Evolutionary conservation across 2,329 filamentous ascomycete genomes (phyloP).

Genomic region (Trichoderma lentiforme): DNA sequence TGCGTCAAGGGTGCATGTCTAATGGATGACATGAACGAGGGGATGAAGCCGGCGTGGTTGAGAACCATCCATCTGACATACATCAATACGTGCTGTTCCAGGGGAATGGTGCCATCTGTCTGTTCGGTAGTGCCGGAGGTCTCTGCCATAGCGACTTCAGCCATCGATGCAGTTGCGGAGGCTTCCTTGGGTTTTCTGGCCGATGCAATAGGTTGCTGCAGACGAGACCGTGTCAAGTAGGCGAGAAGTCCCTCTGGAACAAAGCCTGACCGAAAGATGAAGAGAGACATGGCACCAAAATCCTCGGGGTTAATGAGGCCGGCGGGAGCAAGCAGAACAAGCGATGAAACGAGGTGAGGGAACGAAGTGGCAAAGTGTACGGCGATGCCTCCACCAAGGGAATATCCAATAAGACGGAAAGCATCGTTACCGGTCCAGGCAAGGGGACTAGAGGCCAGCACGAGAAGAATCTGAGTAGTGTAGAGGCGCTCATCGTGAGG

Average conservation of each 20-base stretch:
- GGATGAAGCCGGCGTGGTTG: constrained; percentile 56
- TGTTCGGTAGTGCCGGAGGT: constrained; percentile 31
- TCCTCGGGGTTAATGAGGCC: constrained; percentile 64
- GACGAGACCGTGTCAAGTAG: constrained; percentile 45
- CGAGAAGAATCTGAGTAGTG: constrained; percentile 67
- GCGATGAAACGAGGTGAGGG: constrained; percentile 62
- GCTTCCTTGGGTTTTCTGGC: constrained; percentile 28
- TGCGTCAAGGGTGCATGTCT: constrained; percentile 51
- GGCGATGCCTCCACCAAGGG: constrained; percentile 75
- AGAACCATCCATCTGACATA: constrained; percentile 58
- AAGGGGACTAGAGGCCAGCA: constrained; percentile 65
- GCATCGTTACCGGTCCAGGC: constrained; percentile 58
- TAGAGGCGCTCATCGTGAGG: constrained; percentile 74
- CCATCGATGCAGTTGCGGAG: constrained; percentile 23
- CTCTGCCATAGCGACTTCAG: constrained; percentile 44
- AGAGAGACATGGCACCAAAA: constrained; percentile 47
- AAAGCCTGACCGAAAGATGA: constrained; percentile 54
- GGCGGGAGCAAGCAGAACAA: constrained; percentile 75
- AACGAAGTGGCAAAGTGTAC: constrained; percentile 72
- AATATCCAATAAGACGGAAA: constrained; percentile 74
- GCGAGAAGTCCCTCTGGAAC: constrained; percentile 52
- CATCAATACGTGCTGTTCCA: constrained; percentile 47
- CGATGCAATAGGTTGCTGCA: constrained; percentile 49
- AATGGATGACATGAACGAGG: constrained; percentile 58
- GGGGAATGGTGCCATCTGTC: constrained; percentile 30